Conservation (phyloP, 352 stramenopile genomes). For the Peronosclerospora sorghi region DNA sequence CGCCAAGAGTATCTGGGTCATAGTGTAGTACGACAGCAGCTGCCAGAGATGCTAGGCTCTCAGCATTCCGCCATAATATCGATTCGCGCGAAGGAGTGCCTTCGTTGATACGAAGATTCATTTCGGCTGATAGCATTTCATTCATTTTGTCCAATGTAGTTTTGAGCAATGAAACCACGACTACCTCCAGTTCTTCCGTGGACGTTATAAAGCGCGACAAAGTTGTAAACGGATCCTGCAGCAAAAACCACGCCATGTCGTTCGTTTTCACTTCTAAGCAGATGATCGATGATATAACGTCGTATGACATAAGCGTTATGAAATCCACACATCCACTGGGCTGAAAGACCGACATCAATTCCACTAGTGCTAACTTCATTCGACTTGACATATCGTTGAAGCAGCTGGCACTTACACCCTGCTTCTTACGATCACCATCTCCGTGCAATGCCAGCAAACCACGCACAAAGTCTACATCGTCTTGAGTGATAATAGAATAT, state of each 20-base stretch:
- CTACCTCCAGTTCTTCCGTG: slow-evolving; percentile 46
- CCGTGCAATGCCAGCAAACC: slow-evolving; percentile 44
- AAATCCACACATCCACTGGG: slow-evolving; percentile 49
- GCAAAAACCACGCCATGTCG: slow-evolving; percentile 67
- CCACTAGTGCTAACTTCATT: slow-evolving; percentile 56
- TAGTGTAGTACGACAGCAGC: slow-evolving; percentile 77
- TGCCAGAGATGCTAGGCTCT: slow-evolving; percentile 59
- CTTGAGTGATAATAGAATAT: slow-evolving; percentile 49
- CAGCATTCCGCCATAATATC: slow-evolving; percentile 67
- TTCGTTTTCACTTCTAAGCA: slow-evolving; percentile 73
- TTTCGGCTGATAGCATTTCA: slow-evolving; percentile 56
- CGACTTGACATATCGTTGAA: slow-evolving; percentile 63
- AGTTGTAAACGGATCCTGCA: slow-evolving; percentile 70
- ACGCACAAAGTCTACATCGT: slow-evolving; percentile 61
- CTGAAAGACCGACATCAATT: slow-evolving; percentile 54
- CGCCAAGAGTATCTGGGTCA: slow-evolving; percentile 56
- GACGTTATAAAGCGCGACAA: slow-evolving; percentile 56
- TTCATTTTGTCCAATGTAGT: slow-evolving; percentile 71
- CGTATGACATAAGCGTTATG: slow-evolving; percentile 60
- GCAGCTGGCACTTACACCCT: slow-evolving; percentile 32
- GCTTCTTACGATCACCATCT: slow-evolving; percentile 59
- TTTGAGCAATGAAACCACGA: slow-evolving; percentile 65
- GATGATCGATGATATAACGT: slow-evolving; percentile 77
- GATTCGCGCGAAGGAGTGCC: slow-evolving; percentile 58
- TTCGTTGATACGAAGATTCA: slow-evolving; percentile 51